Base-by-base conservation (phyloP, 108 stramenopile genomes). In the Nannochloropsis oceanica region DNA sequence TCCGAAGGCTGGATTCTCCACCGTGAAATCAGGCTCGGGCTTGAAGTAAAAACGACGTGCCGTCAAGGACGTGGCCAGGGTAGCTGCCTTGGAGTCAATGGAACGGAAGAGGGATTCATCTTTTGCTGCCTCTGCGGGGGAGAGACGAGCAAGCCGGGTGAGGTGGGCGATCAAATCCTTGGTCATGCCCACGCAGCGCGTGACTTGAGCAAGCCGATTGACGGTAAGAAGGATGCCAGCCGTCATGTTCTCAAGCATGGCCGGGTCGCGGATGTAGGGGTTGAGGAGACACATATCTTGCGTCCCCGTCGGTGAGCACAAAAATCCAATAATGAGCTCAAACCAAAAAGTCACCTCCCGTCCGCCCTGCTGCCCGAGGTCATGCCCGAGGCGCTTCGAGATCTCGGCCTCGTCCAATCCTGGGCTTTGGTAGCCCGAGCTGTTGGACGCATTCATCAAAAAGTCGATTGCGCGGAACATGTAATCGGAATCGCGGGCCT, bases 1-100 rank as follows among this genome's bases (percentile, higher is more conserved):
- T 79, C 93, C 93, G 20, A 95, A 93, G 80, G 25, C 84, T 43
- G 42, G 18, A 25, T 81, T 81, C 26, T 81, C 80, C n/a, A 27
- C 80, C 26, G 59, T n/a, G n/a, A 73, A 73, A n/a, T 25, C 26
- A 25, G 25, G 80, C 22, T 81, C 26, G 22, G 25, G 25, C 25
- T 24, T 25, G 26, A 81, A 26, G 80, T 81, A 81, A 81, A 26
- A 27, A 25, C 80, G 80, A 26, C 80, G 80, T 0, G 80, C 26
- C 1, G 80, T 27, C 80, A 81, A 81, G 80, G 26, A 81, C n/a
- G 25, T 81, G n/a, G 80, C 80, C 25, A 81, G 26, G 80, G 80
- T 81, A 22, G 80, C 25, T 11, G 80, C 59, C 59, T 73, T 73
- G 18, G 59, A 73, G n/a, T 18, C n/a, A n/a, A 73, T 73, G 59